Conservation (phyloP, 2,329 filamentous ascomycete genomes). For the Pyricularia sp. region DNA sequence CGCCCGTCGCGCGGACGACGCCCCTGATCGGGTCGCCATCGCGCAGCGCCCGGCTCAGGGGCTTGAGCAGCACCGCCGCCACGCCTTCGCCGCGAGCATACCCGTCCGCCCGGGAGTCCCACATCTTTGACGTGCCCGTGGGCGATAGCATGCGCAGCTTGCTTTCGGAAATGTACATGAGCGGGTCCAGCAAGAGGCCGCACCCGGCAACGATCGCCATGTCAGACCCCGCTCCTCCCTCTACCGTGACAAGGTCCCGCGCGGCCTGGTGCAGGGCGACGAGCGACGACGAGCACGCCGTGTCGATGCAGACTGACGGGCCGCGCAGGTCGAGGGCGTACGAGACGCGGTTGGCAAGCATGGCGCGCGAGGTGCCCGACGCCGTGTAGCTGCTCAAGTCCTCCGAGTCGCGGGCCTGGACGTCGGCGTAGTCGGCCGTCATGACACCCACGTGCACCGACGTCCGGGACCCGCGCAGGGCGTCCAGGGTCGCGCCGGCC, state of each 20-base stretch:
- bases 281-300: constrained; percentile 41
- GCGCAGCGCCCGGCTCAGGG: constrained; percentile 35
- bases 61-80: constrained; percentile 41
- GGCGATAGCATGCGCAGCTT: constrained; percentile 34
- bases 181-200: constrained; percentile 21
- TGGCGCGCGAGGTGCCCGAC: not conserved
- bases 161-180: constrained; percentile 30
- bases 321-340: constrained; percentile 23
- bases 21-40: constrained; percentile 37
- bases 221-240: constrained; percentile 23
- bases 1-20: constrained; percentile 35
- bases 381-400: not conserved
- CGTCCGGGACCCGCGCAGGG: constrained; percentile 11
- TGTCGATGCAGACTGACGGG: constrained; percentile 33
- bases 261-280: constrained; percentile 39
- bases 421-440: not conserved
- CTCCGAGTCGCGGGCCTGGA: not conserved
- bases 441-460: constrained; percentile 14
- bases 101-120: constrained; percentile 41
- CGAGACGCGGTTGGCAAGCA: constrained; percentile 18
- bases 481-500: constrained; percentile 10
- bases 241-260: constrained; percentile 31
- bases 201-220: constrained; percentile 34
- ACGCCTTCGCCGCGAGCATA: constrained; percentile 49
- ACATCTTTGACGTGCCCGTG: constrained; percentile 33